phyloP scores from a whole-genome alignment of 2,329 filamentous ascomycete genomes.

The Talaromyces sp. region DNA sequence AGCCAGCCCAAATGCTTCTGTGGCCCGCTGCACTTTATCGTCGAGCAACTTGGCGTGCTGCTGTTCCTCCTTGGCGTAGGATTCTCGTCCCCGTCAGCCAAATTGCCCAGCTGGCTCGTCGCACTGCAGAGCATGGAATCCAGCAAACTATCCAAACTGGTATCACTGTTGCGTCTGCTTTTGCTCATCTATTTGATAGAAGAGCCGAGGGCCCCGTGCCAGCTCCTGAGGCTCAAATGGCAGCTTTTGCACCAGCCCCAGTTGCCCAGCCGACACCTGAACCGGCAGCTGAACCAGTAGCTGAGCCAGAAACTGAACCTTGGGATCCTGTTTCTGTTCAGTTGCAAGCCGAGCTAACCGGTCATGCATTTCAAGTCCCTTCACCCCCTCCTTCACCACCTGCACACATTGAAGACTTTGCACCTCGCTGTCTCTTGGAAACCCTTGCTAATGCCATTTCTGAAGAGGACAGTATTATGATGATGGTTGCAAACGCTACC shows the following conservation, averaged over 20 bases:
- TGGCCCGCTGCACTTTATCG: not conserved
- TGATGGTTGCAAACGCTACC: not conserved
- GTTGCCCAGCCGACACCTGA: not conserved
- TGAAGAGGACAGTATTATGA: not conserved
- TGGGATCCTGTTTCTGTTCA: not conserved
- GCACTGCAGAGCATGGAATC: not conserved
- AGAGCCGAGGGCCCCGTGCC: not conserved
- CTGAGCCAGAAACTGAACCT: constrained; percentile 4
- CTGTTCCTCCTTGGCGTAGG: not conserved
- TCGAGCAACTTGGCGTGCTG: not conserved
- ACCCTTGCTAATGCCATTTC: not conserved
- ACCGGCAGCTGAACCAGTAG: not conserved
- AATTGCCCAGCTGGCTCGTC: not conserved
- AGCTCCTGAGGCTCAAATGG: not conserved
- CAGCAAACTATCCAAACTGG: not conserved
- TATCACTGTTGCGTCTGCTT: not conserved
- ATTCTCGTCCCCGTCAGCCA: not conserved
- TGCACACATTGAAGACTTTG: not conserved
- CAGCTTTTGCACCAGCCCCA: not conserved
- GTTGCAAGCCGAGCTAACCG: constrained; percentile 7
- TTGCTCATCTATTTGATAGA: not conserved
- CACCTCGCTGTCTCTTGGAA: not conserved
- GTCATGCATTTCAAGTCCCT: not conserved
- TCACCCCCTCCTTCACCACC: not conserved
- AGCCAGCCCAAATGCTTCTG: not conserved